These are phyloP conservation scores for Conringia planisiliqua DNA, from an alignment of 345 rosid species.

Conservation along the genomic window DNA sequence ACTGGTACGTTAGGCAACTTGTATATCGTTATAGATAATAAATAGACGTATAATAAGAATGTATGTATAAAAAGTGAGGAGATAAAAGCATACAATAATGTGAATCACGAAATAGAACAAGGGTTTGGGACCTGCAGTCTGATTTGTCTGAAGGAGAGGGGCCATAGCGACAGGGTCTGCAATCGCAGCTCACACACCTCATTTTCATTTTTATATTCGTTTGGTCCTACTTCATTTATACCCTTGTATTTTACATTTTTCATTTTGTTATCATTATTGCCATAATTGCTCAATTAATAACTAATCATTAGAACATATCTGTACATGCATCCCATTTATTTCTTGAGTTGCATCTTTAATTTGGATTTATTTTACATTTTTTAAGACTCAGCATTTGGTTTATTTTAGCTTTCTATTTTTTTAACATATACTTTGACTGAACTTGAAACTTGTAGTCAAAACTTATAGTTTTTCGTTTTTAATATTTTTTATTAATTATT, in stretches of 20 bases:
- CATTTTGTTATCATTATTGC: constrained; percentile 21
- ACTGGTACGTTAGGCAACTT: constrained; percentile 2
- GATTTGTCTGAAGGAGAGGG: constrained; percentile 31
- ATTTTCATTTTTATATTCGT: constrained; percentile 14
- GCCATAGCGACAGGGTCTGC: constrained; percentile 36
- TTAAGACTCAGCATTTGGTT: not conserved
- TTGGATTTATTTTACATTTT: not conserved
- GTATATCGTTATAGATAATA: not conserved
- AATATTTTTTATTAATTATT: too few relatives aligned
- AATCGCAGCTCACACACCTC: constrained; percentile 27
- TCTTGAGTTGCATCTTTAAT: not conserved
- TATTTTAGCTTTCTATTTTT: not conserved
- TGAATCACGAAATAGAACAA: constrained; percentile 41
- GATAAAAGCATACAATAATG: constrained; percentile 32
- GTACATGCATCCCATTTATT: constrained; percentile 9
- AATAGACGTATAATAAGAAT: constrained; percentile 2
- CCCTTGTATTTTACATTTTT: constrained; percentile 9
- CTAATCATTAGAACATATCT: constrained; percentile 31
- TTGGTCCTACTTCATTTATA: constrained; percentile 27
- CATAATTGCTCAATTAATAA: constrained; percentile 17
- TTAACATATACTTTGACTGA: not conserved
- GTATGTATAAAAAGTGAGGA: not conserved
- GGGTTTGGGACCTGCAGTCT: constrained; percentile 36
- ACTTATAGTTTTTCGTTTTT: not conserved
- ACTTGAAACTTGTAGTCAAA: not conserved